These are phyloP conservation scores for Acrocalymma vagum DNA, from an alignment of 2,329 filamentous ascomycete species.

Conservation along the genomic window DNA sequence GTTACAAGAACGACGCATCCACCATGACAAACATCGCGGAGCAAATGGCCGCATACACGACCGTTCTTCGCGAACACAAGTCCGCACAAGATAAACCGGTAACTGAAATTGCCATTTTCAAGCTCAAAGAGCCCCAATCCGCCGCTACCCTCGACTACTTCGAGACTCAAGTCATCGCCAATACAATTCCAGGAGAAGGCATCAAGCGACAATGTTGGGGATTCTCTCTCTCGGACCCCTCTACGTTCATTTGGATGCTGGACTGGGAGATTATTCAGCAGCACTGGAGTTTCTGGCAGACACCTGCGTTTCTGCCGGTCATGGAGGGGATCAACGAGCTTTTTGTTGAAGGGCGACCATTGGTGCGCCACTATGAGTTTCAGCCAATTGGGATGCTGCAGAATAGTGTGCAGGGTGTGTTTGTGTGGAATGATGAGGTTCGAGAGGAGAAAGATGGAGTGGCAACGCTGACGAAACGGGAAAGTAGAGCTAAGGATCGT, in stretches of 20 bases:
- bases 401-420: neutral
- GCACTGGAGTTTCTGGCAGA: conserved; percentile 12
- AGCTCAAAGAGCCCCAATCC: conserved; percentile 2
- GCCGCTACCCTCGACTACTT: conserved; percentile 2
- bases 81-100: conserved; percentile 9
- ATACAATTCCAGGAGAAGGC: conserved; percentile 1
- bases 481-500: neutral
- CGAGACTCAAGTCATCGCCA: conserved; percentile 3
- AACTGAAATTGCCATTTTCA: conserved; percentile 8
- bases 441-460: neutral
- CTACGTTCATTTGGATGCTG: conserved; percentile 6
- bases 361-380: conserved; percentile 11
- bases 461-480: neutral
- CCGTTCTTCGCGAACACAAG: neutral
- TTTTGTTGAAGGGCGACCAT: conserved; percentile 7
- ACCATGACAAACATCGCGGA: too few relatives aligned
- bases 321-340: conserved; percentile 3
- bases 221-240: conserved; percentile 3
- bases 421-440: conserved; percentile 7
- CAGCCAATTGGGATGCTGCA: conserved; percentile 3
- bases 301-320: conserved; percentile 5
- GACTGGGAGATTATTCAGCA: conserved; percentile 13
- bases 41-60: conserved; percentile 8
- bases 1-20: too few relatives aligned
- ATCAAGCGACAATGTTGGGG: conserved; percentile 4